A percentile compares a stretch with the other conserved stretches of the same genome.
phyloP scores from a whole-genome alignment of 352 stramenopile genomes.

The Globisporangium viniferum region DNA sequence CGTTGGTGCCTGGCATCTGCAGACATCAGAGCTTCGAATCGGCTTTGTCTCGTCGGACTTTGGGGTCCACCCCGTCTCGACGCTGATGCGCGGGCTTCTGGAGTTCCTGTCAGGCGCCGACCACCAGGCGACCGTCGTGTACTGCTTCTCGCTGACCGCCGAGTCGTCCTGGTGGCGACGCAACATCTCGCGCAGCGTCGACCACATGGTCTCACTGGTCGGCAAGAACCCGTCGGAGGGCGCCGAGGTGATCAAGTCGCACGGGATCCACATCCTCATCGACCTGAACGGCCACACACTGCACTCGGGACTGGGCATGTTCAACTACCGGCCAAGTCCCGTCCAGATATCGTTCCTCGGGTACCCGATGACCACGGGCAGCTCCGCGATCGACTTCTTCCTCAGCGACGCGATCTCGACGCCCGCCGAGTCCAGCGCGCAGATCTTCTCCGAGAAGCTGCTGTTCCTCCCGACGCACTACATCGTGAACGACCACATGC shows the following conservation, averaged over 20 bases:
- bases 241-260: constrained; percentile 44
- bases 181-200: constrained; percentile 71
- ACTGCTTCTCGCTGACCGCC: constrained; percentile 66
- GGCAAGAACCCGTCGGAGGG: constrained; percentile 50
- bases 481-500: constrained; percentile 83
- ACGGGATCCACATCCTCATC: constrained; percentile 71
- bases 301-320: constrained; percentile 62
- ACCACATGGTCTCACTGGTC: constrained; percentile 64
- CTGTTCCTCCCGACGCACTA: constrained; percentile 70
- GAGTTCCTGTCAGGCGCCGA: constrained; percentile 33
- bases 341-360: constrained; percentile 75
- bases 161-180: constrained; percentile 71
- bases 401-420: constrained; percentile 58
- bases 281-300: constrained; percentile 87
- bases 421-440: constrained; percentile 30
- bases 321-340: constrained; percentile 55
- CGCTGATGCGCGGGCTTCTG: constrained; percentile 63
- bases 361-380: constrained; percentile 73
- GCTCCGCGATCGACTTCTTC: constrained; percentile 61
- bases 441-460: constrained; percentile 70
- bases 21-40: constrained; percentile 35
- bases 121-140: constrained; percentile 40
- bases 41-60: constrained; percentile 85
- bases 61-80: constrained; percentile 73
- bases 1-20: constrained; percentile 20